These are phyloP conservation scores for Eimeria falciformis DNA, from an alignment of 169 alveolate species.

Conservation along the genomic window DNA sequence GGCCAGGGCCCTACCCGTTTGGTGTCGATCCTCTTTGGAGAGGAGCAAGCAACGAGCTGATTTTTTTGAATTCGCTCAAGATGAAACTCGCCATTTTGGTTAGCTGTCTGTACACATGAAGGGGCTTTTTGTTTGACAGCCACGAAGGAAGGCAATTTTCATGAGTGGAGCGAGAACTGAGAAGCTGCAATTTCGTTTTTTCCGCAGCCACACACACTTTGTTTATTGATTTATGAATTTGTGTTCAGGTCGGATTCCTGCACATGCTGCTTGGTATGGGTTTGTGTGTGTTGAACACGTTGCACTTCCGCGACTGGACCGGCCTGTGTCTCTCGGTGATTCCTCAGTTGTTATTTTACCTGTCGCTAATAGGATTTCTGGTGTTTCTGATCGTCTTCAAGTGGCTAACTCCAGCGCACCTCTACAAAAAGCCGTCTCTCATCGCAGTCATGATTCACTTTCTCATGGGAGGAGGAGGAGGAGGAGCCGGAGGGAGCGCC, in stretches of 20 bases:
- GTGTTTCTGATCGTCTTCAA: conserved; percentile 94
- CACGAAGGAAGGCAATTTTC: no score
- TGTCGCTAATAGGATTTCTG: conserved; percentile 96
- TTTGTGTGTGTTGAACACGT: conserved; percentile 92
- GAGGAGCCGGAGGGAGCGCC: background rate
- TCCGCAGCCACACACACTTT: no score
- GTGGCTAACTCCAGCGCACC: conserved; percentile 91
- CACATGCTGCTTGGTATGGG: conserved; percentile 93
- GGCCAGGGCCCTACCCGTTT: conserved; percentile 96
- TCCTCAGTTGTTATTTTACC: conserved; percentile 97
- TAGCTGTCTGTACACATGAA: background rate
- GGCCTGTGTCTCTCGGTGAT: conserved; percentile 96
- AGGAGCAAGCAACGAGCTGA: conserved; percentile 96
- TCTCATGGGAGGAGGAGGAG: background rate
- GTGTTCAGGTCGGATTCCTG: conserved; percentile 14
- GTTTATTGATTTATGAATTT: background rate
- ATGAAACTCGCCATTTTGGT: conserved; percentile 98
- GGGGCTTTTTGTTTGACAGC: background rate
- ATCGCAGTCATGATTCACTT: conserved; percentile 38
- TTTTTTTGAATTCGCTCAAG: conserved; percentile 97
- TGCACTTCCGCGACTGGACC: conserved; percentile 89
- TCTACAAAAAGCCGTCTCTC: conserved; percentile 79
- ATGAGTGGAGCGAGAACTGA: no score
- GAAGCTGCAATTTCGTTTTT: no score
- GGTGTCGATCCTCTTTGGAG: conserved; percentile 99